Conservation (phyloP, 2,329 filamentous ascomycete genomes). For the Aspergillus carbonarius region DNA sequence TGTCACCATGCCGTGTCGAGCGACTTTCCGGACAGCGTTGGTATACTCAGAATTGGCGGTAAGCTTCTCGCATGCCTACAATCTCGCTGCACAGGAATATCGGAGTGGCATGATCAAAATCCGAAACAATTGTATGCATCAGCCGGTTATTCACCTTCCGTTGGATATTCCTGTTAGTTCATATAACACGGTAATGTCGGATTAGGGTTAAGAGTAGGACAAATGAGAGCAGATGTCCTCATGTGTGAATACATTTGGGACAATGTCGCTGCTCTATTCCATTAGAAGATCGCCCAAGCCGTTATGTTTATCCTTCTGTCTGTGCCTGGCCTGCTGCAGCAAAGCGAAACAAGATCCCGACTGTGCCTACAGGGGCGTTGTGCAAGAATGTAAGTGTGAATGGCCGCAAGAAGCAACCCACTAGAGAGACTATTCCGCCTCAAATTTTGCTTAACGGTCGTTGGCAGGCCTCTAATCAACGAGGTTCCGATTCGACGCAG, state of each 20-base stretch:
- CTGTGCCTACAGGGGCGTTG: slow-evolving; percentile 6
- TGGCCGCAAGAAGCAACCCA: background rate
- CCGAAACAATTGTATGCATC: background rate
- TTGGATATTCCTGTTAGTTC: background rate
- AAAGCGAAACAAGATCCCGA: slow-evolving; percentile 6
- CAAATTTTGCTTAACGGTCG: slow-evolving; percentile 4
- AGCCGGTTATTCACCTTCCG: background rate
- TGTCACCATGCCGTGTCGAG: background rate
- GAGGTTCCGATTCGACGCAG: slow-evolving; percentile 5
- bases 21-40: background rate
- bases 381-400: slow-evolving; percentile 6
- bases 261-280: background rate
- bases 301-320: slow-evolving; percentile 1
- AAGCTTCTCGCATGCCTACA: background rate
- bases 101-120: slow-evolving; percentile 2
- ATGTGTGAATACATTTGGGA: background rate
- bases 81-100: slow-evolving; percentile 3
- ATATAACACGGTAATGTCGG: background rate
- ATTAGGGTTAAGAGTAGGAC: background rate
- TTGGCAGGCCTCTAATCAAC: slow-evolving; percentile 4
- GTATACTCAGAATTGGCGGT: background rate
- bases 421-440: background rate
- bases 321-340: slow-evolving; percentile 4
- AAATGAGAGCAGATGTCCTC: background rate
- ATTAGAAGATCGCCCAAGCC: background rate